Percentiles rank a stretch among this genome's conserved stretches.
These are phyloP conservation scores for Aegilops longissima DNA, from an alignment of 176 grass and related monocot species.

Conservation along the genomic window DNA sequence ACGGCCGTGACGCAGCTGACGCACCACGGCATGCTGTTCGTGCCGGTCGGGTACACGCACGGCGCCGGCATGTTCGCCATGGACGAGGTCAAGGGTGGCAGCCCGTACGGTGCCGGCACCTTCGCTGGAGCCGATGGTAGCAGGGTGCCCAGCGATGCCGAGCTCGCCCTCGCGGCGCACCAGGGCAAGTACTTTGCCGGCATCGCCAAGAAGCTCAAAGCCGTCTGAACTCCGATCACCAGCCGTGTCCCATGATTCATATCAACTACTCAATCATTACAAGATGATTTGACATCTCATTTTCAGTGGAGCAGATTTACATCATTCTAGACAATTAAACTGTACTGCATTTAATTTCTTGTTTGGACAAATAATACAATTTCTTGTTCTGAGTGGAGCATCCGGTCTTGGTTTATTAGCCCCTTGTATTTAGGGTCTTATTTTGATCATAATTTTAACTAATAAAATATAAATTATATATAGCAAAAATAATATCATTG, in stretches of 20 bases:
- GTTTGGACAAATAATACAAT: background rate
- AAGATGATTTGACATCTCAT: background rate
- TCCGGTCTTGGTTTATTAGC: too few relatives aligned
- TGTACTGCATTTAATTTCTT: background rate
- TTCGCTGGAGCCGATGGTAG: slow-evolving; percentile 3
- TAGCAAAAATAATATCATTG: too few relatives aligned
- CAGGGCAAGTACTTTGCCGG: slow-evolving; percentile 13
- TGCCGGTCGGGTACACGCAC: slow-evolving; percentile 14
- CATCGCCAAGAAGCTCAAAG: slow-evolving; percentile 19
- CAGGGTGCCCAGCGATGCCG: slow-evolving; percentile 2
- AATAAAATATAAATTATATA: too few relatives aligned
- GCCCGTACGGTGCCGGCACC: background rate
- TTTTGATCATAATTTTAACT: too few relatives aligned
- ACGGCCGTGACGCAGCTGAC: slow-evolving; percentile 13
- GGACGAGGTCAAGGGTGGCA: slow-evolving; percentile 12
- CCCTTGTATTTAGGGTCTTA: too few relatives aligned
- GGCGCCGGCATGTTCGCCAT: slow-evolving; percentile 15
- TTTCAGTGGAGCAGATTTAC: background rate
- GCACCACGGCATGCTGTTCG: slow-evolving; percentile 21
- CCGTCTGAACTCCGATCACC: background rate
- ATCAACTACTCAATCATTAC: background rate
- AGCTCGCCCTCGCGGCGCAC: slow-evolving; percentile 7
- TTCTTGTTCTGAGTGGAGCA: too few relatives aligned
- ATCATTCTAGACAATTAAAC: background rate
- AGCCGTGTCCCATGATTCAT: background rate